phyloP scores from a whole-genome alignment of 108 stramenopile species.

The Pseudonitzschia delicatissima region DNA sequence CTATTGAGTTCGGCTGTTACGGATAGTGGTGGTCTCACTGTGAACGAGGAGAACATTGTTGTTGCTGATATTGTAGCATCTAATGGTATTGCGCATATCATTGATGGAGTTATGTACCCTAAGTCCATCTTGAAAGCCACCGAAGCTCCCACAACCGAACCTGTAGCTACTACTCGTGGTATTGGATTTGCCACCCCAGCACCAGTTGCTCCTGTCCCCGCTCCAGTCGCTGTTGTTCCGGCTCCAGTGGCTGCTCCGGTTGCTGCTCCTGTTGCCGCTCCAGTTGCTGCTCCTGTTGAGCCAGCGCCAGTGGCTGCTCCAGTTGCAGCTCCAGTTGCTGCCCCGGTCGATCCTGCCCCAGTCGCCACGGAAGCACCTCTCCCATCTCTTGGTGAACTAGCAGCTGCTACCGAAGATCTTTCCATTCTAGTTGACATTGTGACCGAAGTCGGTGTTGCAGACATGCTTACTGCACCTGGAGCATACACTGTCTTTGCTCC shows the following conservation, averaged over 20 bases:
- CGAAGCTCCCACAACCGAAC: not conserved
- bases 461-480: constrained; percentile 32
- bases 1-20: constrained; percentile 14
- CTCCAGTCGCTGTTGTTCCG: not conserved
- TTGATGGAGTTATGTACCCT: constrained; percentile 20
- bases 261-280: not conserved
- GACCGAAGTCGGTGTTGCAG: constrained; percentile 22
- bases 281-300: no score
- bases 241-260: no score
- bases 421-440: constrained; percentile 3
- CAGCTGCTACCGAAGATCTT: not conserved
- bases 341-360: not conserved
- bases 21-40: constrained; percentile 10
- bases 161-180: not conserved
- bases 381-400: no score
- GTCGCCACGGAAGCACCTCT: not conserved
- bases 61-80: constrained; percentile 12
- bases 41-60: constrained; percentile 24
- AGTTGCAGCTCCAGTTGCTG: not conserved
- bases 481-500: constrained; percentile 33
- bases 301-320: not conserved
- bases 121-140: not conserved
- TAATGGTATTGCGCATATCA: constrained; percentile 28
- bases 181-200: not conserved
- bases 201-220: not conserved